phyloP scores from a whole-genome alignment of 805 yeast species.

The Starmerella vaccinii region DNA sequence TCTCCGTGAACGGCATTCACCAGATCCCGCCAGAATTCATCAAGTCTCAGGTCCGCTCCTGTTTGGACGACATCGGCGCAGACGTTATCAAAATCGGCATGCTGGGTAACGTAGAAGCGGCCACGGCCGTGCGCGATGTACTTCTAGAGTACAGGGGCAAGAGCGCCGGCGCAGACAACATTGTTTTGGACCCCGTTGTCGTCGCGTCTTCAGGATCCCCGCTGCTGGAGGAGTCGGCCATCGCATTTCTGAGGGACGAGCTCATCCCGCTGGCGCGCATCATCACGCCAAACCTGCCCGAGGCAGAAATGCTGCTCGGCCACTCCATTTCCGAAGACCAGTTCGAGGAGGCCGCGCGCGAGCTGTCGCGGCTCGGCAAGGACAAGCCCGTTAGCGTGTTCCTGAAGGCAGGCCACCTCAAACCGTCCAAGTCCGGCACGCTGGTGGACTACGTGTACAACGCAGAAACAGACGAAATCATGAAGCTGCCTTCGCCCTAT shows the following conservation, averaged over 20 bases:
- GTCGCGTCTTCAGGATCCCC: slow-evolving; percentile 67
- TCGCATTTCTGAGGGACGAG: slow-evolving; percentile 36
- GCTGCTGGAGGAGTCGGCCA: slow-evolving; percentile 41
- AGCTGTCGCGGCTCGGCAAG: slow-evolving; percentile 24
- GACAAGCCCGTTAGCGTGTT: slow-evolving; percentile 34
- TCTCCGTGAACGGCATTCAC: slow-evolving; percentile 20
- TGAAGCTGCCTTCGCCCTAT: slow-evolving; percentile 42
- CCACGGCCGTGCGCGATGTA: slow-evolving; percentile 36
- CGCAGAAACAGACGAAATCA: slow-evolving; percentile 38
- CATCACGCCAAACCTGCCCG: slow-evolving; percentile 66
- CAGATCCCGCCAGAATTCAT: slow-evolving; percentile 33
- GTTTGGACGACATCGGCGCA: slow-evolving; percentile 50
- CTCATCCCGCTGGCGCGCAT: slow-evolving; percentile 47
- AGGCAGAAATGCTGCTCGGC: slow-evolving; percentile 38
- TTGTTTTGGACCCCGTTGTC: slow-evolving; percentile 71
- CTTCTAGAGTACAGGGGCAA: slow-evolving; percentile 11
- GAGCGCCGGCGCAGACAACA: slow-evolving; percentile 8
- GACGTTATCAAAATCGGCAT: slow-evolving; percentile 73
- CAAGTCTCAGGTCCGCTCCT: slow-evolving; percentile 40
- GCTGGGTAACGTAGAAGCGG: slow-evolving; percentile 46
- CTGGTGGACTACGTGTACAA: slow-evolving; percentile 21
- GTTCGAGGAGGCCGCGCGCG: slow-evolving; percentile 18
- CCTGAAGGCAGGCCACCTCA: slow-evolving; percentile 75
- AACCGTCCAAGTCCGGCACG: slow-evolving; percentile 5
- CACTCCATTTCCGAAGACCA: slow-evolving; percentile 10